A percentile compares a stretch with the other conserved stretches of the same genome.
phyloP scores from a whole-genome alignment of 495 filamentous ascomycete genomes.

The Haplographium delicatum region DNA sequence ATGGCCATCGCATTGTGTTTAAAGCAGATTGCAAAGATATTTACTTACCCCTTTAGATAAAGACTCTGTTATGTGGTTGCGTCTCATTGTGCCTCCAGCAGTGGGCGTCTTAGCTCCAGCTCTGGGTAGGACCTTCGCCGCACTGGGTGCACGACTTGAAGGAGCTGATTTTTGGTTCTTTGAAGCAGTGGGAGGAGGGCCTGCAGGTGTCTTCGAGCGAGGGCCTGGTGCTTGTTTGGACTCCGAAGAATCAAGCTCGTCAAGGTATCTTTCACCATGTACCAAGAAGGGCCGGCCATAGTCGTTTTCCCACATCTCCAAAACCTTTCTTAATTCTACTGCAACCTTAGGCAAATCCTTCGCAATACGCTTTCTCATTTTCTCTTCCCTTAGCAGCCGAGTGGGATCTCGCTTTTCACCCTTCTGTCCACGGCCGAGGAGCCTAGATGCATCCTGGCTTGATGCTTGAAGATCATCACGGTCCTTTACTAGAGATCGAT shows the following conservation, averaged over 20 bases:
- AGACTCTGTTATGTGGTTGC: constrained; percentile 52
- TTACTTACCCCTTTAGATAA: constrained; percentile 20
- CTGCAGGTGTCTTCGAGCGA: constrained; percentile 75
- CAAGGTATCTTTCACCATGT: constrained; percentile 83
- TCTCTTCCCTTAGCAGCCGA: constrained; percentile 92
- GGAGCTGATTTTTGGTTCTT: constrained; percentile 39
- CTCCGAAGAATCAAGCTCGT: constrained; percentile 61
- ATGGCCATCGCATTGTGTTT: too few species aligned
- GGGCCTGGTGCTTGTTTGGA: constrained; percentile 55
- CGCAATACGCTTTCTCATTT: constrained; percentile 92
- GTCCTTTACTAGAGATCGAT: constrained; percentile 79
- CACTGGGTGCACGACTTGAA: constrained; percentile 38
- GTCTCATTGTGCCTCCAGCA: constrained; percentile 39
- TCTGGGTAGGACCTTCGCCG: constrained; percentile 46
- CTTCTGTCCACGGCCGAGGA: constrained; percentile 83
- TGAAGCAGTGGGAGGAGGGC: constrained; percentile 41
- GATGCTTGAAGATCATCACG: constrained; percentile 81
- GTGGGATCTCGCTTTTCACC: constrained; percentile 89
- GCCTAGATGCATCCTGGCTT: constrained; percentile 87
- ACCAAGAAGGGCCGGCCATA: constrained; percentile 90
- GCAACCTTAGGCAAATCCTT: constrained; percentile 94
- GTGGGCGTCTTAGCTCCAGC: constrained; percentile 65
- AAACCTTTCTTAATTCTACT: constrained; percentile 67
- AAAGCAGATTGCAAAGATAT: neutral
- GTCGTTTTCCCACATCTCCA: constrained; percentile 91